Evolutionary conservation across 2,329 filamentous ascomycete species (phyloP).

Genomic region (Curvularia eragrostidis): DNA sequence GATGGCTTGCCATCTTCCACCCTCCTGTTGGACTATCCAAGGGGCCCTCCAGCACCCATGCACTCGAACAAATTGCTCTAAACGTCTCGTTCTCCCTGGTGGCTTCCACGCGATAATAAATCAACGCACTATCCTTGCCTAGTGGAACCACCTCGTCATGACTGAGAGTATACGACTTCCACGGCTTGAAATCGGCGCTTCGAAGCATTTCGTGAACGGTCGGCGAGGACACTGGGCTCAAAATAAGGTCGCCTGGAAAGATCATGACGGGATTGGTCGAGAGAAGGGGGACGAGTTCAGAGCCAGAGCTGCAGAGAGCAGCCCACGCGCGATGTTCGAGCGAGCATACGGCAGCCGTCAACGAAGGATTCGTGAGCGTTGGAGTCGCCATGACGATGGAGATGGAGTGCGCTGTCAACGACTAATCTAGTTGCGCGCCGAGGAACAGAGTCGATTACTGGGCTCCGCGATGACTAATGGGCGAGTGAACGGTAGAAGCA

Average conservation of each 20-base stretch:
- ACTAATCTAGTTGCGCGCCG: neutral
- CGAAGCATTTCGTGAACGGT: conserved; percentile 31
- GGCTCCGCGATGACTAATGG: neutral
- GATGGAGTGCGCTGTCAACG: neutral
- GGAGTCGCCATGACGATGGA: conserved; percentile 20
- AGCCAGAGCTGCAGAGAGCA: conserved; percentile 43
- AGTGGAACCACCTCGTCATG: conserved; percentile 38
- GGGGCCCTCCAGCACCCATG: conserved; percentile 31
- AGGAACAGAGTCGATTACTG: neutral
- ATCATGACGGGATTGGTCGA: conserved; percentile 51
- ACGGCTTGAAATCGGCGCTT: conserved; percentile 28
- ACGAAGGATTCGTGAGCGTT: conserved; percentile 29
- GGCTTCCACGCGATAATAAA: conserved; percentile 38
- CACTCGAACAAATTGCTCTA: conserved; percentile 37
- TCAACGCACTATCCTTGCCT: conserved; percentile 32
- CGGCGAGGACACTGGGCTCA: conserved; percentile 43
- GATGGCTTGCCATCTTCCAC: conserved; percentile 41
- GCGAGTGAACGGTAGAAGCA: neutral
- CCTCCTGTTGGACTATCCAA: conserved; percentile 16
- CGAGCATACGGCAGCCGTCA: conserved; percentile 38
- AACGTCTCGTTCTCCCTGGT: conserved; percentile 25
- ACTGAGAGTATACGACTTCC: conserved; percentile 36
- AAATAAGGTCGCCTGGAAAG: conserved; percentile 47
- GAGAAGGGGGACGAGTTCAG: conserved; percentile 42
- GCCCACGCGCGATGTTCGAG: conserved; percentile 48